Evolutionary conservation across 2,329 filamentous ascomycete genomes (phyloP), one percentile per base, ranked within the genome.

Genomic region (Pyricularia grisea): DNA sequence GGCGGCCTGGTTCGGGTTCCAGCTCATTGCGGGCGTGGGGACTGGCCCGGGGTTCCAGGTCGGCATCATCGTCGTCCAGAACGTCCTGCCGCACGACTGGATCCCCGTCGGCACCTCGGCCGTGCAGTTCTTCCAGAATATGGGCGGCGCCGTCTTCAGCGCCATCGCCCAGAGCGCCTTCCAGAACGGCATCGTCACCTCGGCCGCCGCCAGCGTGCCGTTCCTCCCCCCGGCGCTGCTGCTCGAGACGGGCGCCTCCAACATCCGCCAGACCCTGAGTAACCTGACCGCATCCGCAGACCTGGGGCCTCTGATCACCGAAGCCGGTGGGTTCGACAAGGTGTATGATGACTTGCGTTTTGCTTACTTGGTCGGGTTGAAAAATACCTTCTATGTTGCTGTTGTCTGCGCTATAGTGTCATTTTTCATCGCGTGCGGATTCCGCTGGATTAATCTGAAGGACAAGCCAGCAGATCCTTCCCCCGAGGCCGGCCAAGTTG

Each of bases 131-230:
- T 87, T 86, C 78, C 87, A 90, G 74, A 82, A 82, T 0, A 81
- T 91, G 1, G 88, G 71, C 20, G 42, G 58, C 5, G 55, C 58
- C 0, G 77, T 91, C 17, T 85, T 86, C 71, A 84, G 92, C 63
- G 83, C 85, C 9, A 85, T 90, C n/a, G 85, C 85, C 0, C 87
- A 92, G 76, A 87, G 88, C 28, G 82, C 90, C 66, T 91, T 92
- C 78, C 84, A 86, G 72, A 90, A 90, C 73, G 85, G 83, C 0
- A 79, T 92, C 28, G 77, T 87, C 30, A 31, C 61, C 30, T 33
- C 67, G 5, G 82, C 72, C 14, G 28, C 30, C 25, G 33, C 68
- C 14, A 66, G 66, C 31, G 69, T 63, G 14, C 72, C 71, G 3
- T 68, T 66, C 5, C 31, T 73, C 63, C 67, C 72, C 33, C 65